Base-by-base conservation (phyloP, 2,329 filamentous ascomycete species). In the Neofusicoccum cordaticola region DNA sequence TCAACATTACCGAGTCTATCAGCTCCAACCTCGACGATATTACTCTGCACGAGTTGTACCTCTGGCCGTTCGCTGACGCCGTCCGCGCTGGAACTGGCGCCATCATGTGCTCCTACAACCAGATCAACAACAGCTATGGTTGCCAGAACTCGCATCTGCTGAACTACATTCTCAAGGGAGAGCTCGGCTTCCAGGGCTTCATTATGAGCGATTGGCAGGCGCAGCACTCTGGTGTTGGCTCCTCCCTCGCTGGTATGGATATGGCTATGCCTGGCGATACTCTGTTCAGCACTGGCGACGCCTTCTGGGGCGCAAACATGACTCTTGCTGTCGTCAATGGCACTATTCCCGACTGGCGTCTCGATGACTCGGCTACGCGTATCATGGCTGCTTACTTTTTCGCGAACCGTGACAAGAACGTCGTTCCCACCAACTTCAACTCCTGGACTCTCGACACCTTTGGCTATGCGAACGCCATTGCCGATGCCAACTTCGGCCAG, bases 231-330 rank as follows among this genome's bases (percentile, higher is more conserved):
- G 90, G 89, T 67, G 87, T 85, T 4, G 80, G 86, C 31, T 85
- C 84, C 41, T 88, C 90, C 2, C 81, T 87, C 42, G 90, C 90
- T 22, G 92, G 91, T 44, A 81, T 95, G 27, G 92, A 96, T 75
- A 93, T 95, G 90, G 84, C 85, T n/a, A 95, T 95, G 92, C 90
- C 90, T 0, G 91, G 92, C 63, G 94, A 97, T 73, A 90, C 90
- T 1, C 68, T 79, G 19, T 96, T 97, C 79, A 86, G 90, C 76
- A 86, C 85, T 3, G 90, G 90, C 6, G 77, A 79, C 58, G 89
- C 88, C 17, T 96, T 83, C 82, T 97, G 91, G 90, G 94, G 94
- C 9, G 81, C 88, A 34, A 98, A 98, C 77, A 78, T 98, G 70
- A 97, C 94, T 1, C 81, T 96, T 53, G 91, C 91, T 1, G 88